phyloP scores from a whole-genome alignment of 352 stramenopile genomes.

The Aphanomyces cochlioides region DNA sequence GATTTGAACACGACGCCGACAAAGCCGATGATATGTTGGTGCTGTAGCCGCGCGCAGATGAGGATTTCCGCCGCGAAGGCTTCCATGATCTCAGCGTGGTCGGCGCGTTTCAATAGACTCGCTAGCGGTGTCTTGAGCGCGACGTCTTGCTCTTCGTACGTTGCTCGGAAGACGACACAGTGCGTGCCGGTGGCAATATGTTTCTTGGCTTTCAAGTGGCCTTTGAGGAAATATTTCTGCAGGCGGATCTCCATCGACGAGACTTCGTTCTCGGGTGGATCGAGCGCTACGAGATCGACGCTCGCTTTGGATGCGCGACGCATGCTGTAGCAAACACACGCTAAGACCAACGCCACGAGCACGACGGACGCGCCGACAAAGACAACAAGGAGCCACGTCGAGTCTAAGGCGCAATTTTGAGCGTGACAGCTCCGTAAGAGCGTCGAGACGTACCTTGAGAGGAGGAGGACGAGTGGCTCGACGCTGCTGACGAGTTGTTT shows the following conservation, averaged over 20 bases:
- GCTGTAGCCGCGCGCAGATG: neutral
- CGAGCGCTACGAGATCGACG: slow-evolving; percentile 11
- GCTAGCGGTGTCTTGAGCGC: slow-evolving; percentile 33
- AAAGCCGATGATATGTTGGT: slow-evolving; percentile 30
- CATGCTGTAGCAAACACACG: neutral
- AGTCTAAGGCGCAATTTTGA: neutral
- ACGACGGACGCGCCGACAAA: slow-evolving; percentile 1
- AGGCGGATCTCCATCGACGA: neutral
- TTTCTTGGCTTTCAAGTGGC: slow-evolving; percentile 4
- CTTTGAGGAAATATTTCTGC: neutral
- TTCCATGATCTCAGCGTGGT: neutral
- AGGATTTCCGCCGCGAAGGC: neutral
- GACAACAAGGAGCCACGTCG: neutral
- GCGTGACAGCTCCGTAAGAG: no score
- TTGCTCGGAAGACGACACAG: slow-evolving; percentile 36
- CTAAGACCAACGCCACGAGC: neutral
- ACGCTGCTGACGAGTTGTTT: no score
- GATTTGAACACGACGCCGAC: slow-evolving; percentile 31
- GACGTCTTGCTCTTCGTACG: slow-evolving; percentile 32
- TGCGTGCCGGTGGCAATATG: slow-evolving; percentile 19
- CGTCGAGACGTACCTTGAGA: no score
- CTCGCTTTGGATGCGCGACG: neutral
- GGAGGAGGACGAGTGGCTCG: no score
- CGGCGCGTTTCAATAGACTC: neutral
- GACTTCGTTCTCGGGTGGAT: neutral